These are phyloP conservation scores for Coccomyxa sp. DNA, from an alignment of 139 green algal species.

Conservation along the genomic window DNA sequence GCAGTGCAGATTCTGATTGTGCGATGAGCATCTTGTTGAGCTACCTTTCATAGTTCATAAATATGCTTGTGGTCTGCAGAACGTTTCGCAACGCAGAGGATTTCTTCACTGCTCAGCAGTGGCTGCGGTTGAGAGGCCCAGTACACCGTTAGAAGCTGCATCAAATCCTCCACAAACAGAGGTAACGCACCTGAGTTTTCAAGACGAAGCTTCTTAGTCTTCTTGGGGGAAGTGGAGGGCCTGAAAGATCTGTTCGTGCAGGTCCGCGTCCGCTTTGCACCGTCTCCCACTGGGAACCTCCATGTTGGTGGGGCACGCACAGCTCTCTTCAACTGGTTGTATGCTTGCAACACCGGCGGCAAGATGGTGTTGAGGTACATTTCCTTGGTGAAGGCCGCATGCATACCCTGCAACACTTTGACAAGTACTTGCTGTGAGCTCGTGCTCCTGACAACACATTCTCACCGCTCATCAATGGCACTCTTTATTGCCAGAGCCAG, in stretches of 20 bases:
- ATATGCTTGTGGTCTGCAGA: not conserved
- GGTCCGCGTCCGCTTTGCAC: slow-evolving; percentile 92
- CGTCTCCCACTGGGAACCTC: slow-evolving; percentile 96
- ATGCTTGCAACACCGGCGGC: slow-evolving; percentile 76
- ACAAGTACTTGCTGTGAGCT: not conserved
- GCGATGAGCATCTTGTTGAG: too few species aligned
- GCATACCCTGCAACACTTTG: too few species aligned
- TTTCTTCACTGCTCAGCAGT: not conserved
- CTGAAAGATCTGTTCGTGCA: not conserved
- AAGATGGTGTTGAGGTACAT: slow-evolving; percentile 89
- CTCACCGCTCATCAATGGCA: too few species aligned
- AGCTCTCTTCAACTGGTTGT: slow-evolving; percentile 99
- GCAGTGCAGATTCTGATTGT: too few species aligned
- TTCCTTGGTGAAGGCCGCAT: not conserved
- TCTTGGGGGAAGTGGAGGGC: not conserved
- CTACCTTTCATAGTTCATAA: too few species aligned
- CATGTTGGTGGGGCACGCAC: slow-evolving; percentile 96
- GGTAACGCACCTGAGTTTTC: not conserved
- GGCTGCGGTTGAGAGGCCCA: not conserved
- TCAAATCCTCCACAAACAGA: not conserved
- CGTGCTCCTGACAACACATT: not conserved
- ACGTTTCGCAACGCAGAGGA: not conserved
- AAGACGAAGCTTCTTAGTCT: not conserved
- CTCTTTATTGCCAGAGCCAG: too few species aligned
- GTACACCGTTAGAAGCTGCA: not conserved